phyloP scores from a whole-genome alignment of 1,139 yeast species.

The Geotrichum restrictum region DNA sequence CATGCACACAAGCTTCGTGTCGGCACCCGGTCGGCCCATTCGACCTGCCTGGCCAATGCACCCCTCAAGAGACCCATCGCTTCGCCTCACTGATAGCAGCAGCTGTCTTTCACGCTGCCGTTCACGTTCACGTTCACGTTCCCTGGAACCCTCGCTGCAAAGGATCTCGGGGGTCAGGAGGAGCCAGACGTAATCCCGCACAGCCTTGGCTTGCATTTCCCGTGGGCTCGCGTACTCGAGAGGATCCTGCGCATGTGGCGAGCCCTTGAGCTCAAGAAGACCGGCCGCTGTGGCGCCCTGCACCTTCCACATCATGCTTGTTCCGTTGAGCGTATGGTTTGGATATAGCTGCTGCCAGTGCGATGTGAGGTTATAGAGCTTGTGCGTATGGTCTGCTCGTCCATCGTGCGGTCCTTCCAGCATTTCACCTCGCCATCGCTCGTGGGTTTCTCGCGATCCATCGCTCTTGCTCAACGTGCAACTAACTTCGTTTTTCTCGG shows the following conservation, averaged over 20 bases:
- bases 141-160: too few species aligned
- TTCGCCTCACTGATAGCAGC: slow-evolving; percentile 14
- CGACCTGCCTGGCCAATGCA: not conserved
- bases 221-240: slow-evolving; percentile 7
- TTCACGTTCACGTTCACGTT: not conserved
- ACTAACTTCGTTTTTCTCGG: slow-evolving; percentile 9
- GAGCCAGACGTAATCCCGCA: slow-evolving; percentile 16
- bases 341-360: slow-evolving; percentile 16
- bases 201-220: slow-evolving; percentile 10
- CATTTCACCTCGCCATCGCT: slow-evolving; percentile 18
- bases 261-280: not conserved
- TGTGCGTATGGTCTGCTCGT: not conserved
- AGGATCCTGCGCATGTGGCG: not conserved
- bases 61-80: slow-evolving; percentile 13
- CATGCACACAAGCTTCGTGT: slow-evolving; percentile 5
- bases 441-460: not conserved
- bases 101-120: slow-evolving; percentile 1
- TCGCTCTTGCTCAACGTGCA: not conserved
- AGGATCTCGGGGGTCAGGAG: not conserved
- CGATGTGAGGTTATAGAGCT: slow-evolving; percentile 5
- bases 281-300: not conserved
- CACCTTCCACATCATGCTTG: slow-evolving; percentile 2
- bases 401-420: slow-evolving; percentile 10
- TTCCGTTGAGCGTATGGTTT: slow-evolving; percentile 15
- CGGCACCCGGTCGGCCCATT: slow-evolving; percentile 1